These are phyloP conservation scores for Kwoniella europaea DNA, from an alignment of 768 basidiomycete genomes.

Conservation along the genomic window DNA sequence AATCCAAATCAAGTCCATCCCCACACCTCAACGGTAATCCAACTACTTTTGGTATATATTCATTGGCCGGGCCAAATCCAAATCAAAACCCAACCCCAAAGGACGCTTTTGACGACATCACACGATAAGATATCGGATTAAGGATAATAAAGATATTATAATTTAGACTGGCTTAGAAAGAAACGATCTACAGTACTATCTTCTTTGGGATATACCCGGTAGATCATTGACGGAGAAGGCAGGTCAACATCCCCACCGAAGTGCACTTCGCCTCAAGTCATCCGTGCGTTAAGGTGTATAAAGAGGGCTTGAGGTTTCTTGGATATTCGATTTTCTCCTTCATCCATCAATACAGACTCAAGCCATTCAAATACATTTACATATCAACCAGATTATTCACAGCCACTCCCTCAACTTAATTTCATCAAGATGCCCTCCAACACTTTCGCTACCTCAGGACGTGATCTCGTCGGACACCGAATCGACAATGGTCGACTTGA, in stretches of 20 bases:
- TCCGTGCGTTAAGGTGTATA: constrained; percentile 1
- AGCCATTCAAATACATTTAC: constrained; percentile 4
- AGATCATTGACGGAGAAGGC: constrained; percentile 20
- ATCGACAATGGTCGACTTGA: constrained; percentile 82
- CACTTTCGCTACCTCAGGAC: constrained; percentile 54
- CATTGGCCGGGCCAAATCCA: constrained; percentile 13
- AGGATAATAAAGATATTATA: constrained; percentile 5
- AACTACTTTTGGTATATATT: neutral
- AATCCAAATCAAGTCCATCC: constrained; percentile 5
- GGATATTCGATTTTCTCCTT: constrained; percentile 1
- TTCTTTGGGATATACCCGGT: neutral
- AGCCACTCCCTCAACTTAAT: neutral
- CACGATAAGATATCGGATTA: neutral
- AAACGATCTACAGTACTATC: neutral
- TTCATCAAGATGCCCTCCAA: constrained; percentile 42
- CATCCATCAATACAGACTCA: constrained; percentile 11
- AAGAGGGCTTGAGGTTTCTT: constrained; percentile 13
- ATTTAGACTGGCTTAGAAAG: constrained; percentile 13
- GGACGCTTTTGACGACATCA: neutral
- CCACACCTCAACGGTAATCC: constrained; percentile 17
- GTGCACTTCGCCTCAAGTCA: neutral
- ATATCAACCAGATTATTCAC: neutral
- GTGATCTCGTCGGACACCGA: constrained; percentile 66
- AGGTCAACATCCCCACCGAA: constrained; percentile 5
- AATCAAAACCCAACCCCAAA: neutral